phyloP scores from a whole-genome alignment of 208 protist genomes.

The Naegleria fowleri region DNA sequence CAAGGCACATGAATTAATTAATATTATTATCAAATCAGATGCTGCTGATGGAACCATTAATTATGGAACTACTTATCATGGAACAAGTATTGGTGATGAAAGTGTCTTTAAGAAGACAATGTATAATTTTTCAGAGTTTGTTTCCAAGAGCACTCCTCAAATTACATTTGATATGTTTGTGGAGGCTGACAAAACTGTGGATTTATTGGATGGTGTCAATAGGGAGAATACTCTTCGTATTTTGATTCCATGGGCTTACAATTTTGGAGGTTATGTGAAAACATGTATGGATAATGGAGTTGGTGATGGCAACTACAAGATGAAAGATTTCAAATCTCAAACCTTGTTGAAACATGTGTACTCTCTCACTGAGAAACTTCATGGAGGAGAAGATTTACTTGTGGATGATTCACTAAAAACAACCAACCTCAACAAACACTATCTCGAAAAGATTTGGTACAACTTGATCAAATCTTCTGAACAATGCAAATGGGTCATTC shows the following conservation, averaged over 20 bases:
- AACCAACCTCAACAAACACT: background rate
- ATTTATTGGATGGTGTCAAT: slow-evolving; percentile 3
- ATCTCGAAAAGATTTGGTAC: background rate
- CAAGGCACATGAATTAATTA: slow-evolving; percentile 10
- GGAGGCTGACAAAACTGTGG: background rate
- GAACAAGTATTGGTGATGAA: slow-evolving; percentile 3
- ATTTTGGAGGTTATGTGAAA: background rate
- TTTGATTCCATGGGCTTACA: background rate
- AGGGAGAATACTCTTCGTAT: background rate
- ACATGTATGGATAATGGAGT: background rate
- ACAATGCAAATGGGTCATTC: background rate
- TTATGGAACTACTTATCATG: background rate
- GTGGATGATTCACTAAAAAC: background rate
- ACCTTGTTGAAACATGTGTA: background rate
- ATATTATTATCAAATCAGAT: background rate
- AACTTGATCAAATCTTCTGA: background rate
- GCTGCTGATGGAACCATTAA: background rate
- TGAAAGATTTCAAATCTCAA: background rate
- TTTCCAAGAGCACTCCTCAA: background rate
- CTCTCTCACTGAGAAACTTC: background rate
- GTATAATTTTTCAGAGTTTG: background rate
- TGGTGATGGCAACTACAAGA: background rate
- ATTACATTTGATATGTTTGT: background rate
- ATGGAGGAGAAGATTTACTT: background rate
- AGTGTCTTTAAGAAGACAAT: background rate